Base-by-base conservation (phyloP, 2,329 filamentous ascomycete species). In the Hymenoscyphus fraxineus region DNA sequence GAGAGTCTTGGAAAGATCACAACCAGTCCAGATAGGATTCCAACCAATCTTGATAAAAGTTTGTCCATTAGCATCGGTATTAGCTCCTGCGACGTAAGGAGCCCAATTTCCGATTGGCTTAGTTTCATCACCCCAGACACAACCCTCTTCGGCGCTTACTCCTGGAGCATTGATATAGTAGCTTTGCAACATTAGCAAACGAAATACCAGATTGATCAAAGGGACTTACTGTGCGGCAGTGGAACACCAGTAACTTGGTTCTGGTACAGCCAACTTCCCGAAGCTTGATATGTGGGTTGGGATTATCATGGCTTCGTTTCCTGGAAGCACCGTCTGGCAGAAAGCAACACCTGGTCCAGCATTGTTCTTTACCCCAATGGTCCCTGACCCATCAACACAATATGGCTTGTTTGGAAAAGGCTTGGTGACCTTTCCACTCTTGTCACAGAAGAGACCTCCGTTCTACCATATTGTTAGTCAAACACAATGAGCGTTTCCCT, bases 271-370 rank as follows among this genome's bases (percentile, higher is more conserved):
- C 62, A 94, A 80, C 38, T 82, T 83, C n/a, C 81, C 80, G 31
- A 73, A 73, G 67, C 80, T 78, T 27, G 80, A 73, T 58, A 93
- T 87, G 67, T 87, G 77, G n/a, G 89, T 93, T 16, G 90, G 89
- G 71, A 93, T 93, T 70, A 93, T 80, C 90, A 93, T 93, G 66
- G 88, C 88, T 78, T 93, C 90, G 72, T 92, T 89, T 59, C 90
- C 90, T 19, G 90, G 90, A 66, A 93, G 78, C 15, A 92, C 88
- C 4, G 90, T 93, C 77, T 93, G 90, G 77, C 90, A 93, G 77
- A 90, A 91, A 2, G 90, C 85, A 62, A 92, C 83, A 15, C 82
- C 73, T 41, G 80, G 78, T 56, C 84, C 82, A 67, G 83, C 85
- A 70, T 88, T 87, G 79, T 92, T 93, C 66, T 86, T 80, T 41